Evolutionary conservation across 257 asterid genomes (phyloP).

Genomic region (Nemophila menziesii): DNA sequence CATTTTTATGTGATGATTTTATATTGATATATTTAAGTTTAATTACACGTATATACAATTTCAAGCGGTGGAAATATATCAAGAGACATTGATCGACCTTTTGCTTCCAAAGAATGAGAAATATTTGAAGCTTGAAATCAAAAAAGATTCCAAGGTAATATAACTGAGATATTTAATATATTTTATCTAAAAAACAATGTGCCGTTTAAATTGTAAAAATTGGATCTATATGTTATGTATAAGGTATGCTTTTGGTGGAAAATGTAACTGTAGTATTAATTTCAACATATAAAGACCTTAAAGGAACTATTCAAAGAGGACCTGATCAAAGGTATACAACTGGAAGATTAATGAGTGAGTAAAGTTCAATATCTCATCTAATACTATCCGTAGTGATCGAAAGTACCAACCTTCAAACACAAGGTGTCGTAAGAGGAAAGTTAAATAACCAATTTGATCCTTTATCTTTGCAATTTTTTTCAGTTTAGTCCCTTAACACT

Average conservation of each 20-base stretch:
- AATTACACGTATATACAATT: conserved; percentile 73
- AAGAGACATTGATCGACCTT: conserved; percentile 77
- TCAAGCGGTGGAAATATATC: conserved; percentile 92
- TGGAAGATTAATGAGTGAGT: conserved; percentile 82
- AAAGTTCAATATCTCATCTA: conserved; percentile 94
- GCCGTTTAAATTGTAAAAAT: conserved; percentile 6
- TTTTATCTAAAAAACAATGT: background rate
- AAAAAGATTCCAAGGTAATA: conserved; percentile 82
- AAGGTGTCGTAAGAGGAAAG: conserved; percentile 91
- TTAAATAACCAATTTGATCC: conserved; percentile 19
- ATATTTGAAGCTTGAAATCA: conserved; percentile 69
- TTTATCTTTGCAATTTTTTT: no score
- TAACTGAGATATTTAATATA: background rate
- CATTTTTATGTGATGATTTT: background rate
- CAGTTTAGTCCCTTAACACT: background rate
- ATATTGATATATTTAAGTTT: conserved; percentile 12
- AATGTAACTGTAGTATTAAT: conserved; percentile 56
- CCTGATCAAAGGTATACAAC: conserved; percentile 86
- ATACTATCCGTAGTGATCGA: conserved; percentile 79
- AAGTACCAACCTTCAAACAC: conserved; percentile 91
- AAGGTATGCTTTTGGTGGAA: conserved; percentile 96
- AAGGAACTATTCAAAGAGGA: conserved; percentile 56
- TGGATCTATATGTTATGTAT: conserved; percentile 10
- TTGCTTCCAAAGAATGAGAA: conserved; percentile 60
- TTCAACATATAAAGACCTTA: conserved; percentile 63